Base-by-base conservation (phyloP, 1,284 basidiomycete genomes). In the Porodaedalea pini region DNA sequence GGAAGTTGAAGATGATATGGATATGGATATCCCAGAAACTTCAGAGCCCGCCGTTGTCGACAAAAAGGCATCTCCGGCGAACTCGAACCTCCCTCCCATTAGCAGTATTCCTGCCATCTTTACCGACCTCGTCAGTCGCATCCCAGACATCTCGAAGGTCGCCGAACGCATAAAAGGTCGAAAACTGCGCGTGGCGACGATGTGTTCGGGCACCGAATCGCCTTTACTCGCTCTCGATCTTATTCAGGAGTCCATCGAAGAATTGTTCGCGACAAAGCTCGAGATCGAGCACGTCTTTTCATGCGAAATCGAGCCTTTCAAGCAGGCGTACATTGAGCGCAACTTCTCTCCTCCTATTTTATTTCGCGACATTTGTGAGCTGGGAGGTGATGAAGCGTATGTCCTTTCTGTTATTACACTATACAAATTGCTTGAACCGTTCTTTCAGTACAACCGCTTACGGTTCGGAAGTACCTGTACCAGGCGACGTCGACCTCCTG, bases 221-320 rank as follows among this genome's bases (percentile, higher is more conserved):
- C 94, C 94, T 31, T 79, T 98, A 13, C 84, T 98, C 17, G 95
- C 94, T 7, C 78, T 98, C 37, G 87, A 91, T 41, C 76, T 97
- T 64, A 92, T 97, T 50, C 84, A 78, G 67, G 85, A 80, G 67
- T 79, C 87, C 2, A 83, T 96, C 59, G 72, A 83, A 49, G 82
- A 85, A n/a, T 84, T 88, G 61, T 83, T 85, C 64, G 81, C 75
- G 1, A 67, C 88, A 41, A 75, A 80, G 1, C 74, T 97, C 50
- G 80, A 87, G 34, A 77, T 94, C 60, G 87, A 96, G 66, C 95
- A 98, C 71, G 92, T 97, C 53, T 98, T 98, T 72, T 97, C 94
- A 0, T 97, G 94, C 72, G 94, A 98, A 73, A 97, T 98, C 62
- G 95, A 97, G 69, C 94, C 95, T 1, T 98, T 95, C 81, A 98